Evolutionary conservation across 2,329 filamentous ascomycete species (phyloP), one percentile per base, ranked within the genome.

Genomic region (Pseudogymnoascus sp.): DNA sequence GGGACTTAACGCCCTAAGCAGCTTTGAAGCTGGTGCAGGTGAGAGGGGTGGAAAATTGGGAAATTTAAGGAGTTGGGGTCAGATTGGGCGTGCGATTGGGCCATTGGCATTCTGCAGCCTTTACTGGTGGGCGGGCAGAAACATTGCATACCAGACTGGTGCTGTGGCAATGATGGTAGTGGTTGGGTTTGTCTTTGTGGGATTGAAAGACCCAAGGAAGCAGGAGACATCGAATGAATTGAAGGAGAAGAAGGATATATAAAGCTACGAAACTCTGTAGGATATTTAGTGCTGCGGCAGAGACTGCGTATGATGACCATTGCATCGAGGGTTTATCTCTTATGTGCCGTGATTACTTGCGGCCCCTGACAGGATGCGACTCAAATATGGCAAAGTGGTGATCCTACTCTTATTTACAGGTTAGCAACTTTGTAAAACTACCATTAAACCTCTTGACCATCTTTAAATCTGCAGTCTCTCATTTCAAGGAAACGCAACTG

Each of bases 71-170:
- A 86, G 82, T 68, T 87, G 81, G 87, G 93, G 95, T 5, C 95
- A 99, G 79, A 83, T 93, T 3, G 95, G 95, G 2, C 83, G 95
- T 35, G 91, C 93, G 0, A 75, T 96, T 10, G 95, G 95, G 0
- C 95, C 95, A 0, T 75, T 99, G 4, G 77, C 96, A 37, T 99
- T 99, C 73, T 97, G 95, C 66, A 91, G 91, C 59, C 80, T 99
- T 63, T 99, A 99, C 78, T 99, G 95, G 95, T 99, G 95, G 95
- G 93, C 91, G 6, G 95, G 95, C 0, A 82, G 95, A 56, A 89
- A 96, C 72, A 82, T 87, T 10, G 95, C 95, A 1, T 99, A 97
- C 75, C 81, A 80, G 1, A 82, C 91, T 70, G 95, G 95, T 3
- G 89, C 91, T 0, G 80, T 84, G 11, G 92, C 91, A 4, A 96